Evolutionary conservation across 441 rosid genomes (phyloP).

Genomic region (Raphanus hybrid): DNA sequence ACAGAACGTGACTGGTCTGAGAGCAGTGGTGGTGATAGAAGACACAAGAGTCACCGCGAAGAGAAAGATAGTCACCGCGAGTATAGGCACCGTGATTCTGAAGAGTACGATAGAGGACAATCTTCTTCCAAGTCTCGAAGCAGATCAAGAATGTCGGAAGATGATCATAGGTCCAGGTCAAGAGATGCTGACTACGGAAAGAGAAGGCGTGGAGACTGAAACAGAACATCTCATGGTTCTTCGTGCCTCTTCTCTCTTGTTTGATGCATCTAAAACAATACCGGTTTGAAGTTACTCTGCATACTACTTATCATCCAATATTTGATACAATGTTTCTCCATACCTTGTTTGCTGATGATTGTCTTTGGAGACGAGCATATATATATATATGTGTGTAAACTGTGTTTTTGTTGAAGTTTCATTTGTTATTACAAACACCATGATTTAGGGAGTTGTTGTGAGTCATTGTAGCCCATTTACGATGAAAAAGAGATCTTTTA

Average conservation of each 20-base stretch:
- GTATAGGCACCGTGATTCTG: constrained; percentile 70
- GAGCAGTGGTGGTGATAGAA: constrained; percentile 75
- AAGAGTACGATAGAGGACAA: constrained; percentile 83
- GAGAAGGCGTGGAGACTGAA: constrained; percentile 66
- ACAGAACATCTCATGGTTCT: constrained; percentile 6
- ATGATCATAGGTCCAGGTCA: constrained; percentile 79
- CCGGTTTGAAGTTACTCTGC: constrained; percentile 18
- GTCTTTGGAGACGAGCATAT: constrained; percentile 32
- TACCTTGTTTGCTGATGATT: constrained; percentile 26
- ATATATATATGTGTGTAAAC: constrained; percentile 27
- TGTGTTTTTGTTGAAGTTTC: constrained; percentile 31
- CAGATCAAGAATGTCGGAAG: constrained; percentile 80
- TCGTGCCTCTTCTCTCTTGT: background rate
- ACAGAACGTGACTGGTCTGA: constrained; percentile 89
- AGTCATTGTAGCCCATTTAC: background rate
- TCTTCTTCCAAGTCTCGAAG: constrained; percentile 73
- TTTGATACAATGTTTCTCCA: constrained; percentile 33
- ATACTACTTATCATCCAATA: constrained; percentile 28
- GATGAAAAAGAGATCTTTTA: constrained; percentile 13
- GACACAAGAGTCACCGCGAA: constrained; percentile 77
- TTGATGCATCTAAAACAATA: constrained; percentile 7
- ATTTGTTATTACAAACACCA: constrained; percentile 22
- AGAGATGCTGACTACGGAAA: constrained; percentile 91
- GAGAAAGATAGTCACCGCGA: constrained; percentile 80
- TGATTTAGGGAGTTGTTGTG: constrained; percentile 7